Evolutionary conservation across 768 basidiomycete species (phyloP).

Genomic region (Lentinula sp.): DNA sequence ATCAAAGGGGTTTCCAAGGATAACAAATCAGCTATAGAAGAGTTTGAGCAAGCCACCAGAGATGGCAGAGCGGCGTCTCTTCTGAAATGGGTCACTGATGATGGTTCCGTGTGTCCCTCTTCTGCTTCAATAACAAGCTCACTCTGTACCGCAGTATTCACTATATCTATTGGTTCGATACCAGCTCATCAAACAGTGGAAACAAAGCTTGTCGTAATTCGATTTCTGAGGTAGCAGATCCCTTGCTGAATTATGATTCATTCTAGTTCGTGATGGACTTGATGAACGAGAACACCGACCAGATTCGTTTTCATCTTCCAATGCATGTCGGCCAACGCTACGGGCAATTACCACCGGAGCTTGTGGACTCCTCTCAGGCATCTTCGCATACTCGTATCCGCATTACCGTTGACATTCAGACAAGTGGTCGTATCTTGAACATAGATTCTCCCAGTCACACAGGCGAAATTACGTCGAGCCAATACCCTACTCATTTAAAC

Average conservation of each 20-base stretch:
- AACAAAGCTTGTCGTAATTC: conserved; percentile 35
- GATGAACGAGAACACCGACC: conserved; percentile 38
- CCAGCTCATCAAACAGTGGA: conserved; percentile 33
- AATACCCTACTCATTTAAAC: conserved; percentile 27
- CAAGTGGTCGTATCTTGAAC: conserved; percentile 32
- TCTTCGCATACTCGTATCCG: conserved; percentile 26
- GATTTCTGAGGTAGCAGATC: neutral
- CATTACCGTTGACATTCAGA: conserved; percentile 43
- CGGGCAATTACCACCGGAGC: conserved; percentile 34
- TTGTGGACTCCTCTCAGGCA: conserved; percentile 23
- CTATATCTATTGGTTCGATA: conserved; percentile 51
- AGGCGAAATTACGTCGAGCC: conserved; percentile 21
- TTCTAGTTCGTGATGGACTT: conserved; percentile 48
- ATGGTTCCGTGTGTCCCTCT: conserved; percentile 29
- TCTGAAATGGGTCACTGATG: conserved; percentile 43
- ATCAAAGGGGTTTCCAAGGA: conserved; percentile 44
- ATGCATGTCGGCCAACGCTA: conserved; percentile 46
- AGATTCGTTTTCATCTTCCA: conserved; percentile 51
- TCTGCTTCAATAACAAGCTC: neutral
- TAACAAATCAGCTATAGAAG: conserved; percentile 32
- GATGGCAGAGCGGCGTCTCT: conserved; percentile 37
- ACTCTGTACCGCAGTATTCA: conserved; percentile 35
- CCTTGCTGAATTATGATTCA: neutral
- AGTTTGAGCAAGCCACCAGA: conserved; percentile 32
- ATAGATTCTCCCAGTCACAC: conserved; percentile 40